Base-by-base conservation (phyloP, 441 rosid genomes). In the Caryocar brasiliense region DNA sequence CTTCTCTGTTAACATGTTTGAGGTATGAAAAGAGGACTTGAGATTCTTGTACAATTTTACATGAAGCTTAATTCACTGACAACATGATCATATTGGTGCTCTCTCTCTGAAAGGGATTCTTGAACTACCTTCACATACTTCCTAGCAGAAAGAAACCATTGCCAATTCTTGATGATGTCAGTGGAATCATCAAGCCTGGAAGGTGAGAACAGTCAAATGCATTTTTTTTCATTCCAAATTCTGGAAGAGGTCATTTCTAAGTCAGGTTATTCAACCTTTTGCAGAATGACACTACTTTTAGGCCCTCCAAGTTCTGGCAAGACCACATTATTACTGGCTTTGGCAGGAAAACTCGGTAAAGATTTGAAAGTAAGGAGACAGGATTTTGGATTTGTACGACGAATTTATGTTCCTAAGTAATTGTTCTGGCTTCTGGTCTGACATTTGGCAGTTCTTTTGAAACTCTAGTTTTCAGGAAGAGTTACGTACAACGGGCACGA, bases 151-250 rank as follows among this genome's bases (percentile, higher is more conserved):
- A 80, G 75, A 74, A 51, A 52, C 74, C 48, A 20, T 38, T 80
- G 36, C 51, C 73, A 19, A 75, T 87, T 53, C 88, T 82, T 14
- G 58, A 77, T 5, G 81, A 84, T 47, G 75, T 78, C 42, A 80
- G 78, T 15, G 94, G 96, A 29, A 63, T 84, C 47, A 56, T 87
- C 54, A 82, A 74, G 48, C 91, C 96, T 8, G 58, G 75, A 37
- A 80, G 84, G 85, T 76, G 43, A 42, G 42, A 25, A 6, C 6
- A 34, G 4, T 8, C 20, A 21, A 8, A 19, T 19, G 11, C 3
- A 7, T 6, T 7, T 13, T 37, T 22, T 32, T 28, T 45, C 8
- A n/a, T 28, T 28, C 32, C 8, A 28, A 8, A 28, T 28, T 28
- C 32, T 28, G 32, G 5, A 28, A 28, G n/a, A n/a, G n/a, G n/a